phyloP scores from a whole-genome alignment of 495 filamentous ascomycete species.

The Xylaria scruposa region DNA sequence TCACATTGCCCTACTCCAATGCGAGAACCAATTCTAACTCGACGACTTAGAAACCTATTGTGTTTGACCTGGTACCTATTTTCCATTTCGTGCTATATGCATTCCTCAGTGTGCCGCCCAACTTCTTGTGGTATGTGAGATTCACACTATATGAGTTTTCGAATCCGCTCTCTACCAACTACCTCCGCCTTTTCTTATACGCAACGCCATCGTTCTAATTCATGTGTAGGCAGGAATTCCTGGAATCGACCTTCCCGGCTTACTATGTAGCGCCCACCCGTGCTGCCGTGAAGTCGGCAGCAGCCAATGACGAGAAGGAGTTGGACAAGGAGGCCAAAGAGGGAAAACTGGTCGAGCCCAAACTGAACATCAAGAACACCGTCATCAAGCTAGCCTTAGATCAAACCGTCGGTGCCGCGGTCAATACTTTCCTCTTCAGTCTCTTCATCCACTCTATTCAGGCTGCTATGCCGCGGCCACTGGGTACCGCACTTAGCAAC shows the following conservation, averaged over 20 bases:
- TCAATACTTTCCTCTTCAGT: constrained; percentile 81
- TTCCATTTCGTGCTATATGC: constrained; percentile 82
- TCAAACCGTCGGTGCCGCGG: constrained; percentile 74
- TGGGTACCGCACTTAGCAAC: constrained; percentile 32
- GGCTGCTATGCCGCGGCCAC: constrained; percentile 43
- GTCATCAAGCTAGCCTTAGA: constrained; percentile 82
- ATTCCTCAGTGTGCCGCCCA: constrained; percentile 78
- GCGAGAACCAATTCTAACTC: constrained; percentile 12
- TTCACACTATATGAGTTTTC: background rate
- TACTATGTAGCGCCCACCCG: constrained; percentile 47
- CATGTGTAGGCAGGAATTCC: constrained; percentile 54
- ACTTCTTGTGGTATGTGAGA: constrained; percentile 79
- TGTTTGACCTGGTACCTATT: constrained; percentile 67
- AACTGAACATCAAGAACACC: constrained; percentile 74
- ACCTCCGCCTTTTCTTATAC: background rate
- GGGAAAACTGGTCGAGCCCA: constrained; percentile 52
- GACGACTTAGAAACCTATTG: constrained; percentile 52
- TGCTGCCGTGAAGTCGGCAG: constrained; percentile 46
- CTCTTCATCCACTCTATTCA: constrained; percentile 51
- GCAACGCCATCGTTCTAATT: background rate
- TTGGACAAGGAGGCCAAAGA: constrained; percentile 49
- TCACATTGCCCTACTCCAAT: background rate
- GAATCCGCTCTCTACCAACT: background rate
- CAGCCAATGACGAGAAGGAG: constrained; percentile 48
- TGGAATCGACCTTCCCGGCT: constrained; percentile 58